These are phyloP conservation scores for Geotrichum candidum DNA, from an alignment of 1,139 yeast species.

Conservation along the genomic window DNA sequence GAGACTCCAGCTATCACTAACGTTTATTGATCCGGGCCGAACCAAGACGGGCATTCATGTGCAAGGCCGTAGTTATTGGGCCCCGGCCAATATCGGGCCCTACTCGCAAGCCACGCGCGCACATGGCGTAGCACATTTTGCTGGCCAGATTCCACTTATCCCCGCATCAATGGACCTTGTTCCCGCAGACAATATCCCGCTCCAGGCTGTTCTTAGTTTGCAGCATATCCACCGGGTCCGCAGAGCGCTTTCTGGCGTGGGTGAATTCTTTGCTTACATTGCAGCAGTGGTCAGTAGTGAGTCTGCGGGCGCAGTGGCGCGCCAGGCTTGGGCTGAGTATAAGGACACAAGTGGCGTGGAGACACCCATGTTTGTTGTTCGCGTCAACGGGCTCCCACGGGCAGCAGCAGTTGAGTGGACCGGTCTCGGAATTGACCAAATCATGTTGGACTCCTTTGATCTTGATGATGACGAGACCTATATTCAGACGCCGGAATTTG, in stretches of 20 bases:
- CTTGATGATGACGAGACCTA: constrained; percentile 16
- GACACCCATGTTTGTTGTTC: constrained; percentile 40
- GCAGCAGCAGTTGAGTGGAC: constrained; percentile 77
- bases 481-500: not conserved
- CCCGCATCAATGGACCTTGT: constrained; percentile 57
- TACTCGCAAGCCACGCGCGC: constrained; percentile 76
- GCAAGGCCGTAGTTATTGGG: constrained; percentile 92
- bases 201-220: constrained; percentile 51
- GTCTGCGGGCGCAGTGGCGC: constrained; percentile 32
- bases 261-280: constrained; percentile 39
- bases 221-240: constrained; percentile 71
- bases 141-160: constrained; percentile 86
- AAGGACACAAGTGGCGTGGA: not conserved
- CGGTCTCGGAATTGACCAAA: constrained; percentile 23
- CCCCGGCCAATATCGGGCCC: constrained; percentile 96
- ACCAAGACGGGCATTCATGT: constrained; percentile 64
- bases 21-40: constrained; percentile 17
- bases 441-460: constrained; percentile 5
- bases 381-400: constrained; percentile 60
- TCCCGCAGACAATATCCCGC: constrained; percentile 4
- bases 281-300: constrained; percentile 50
- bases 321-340: constrained; percentile 37
- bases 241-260: constrained; percentile 43
- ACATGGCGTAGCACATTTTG: constrained; percentile 53
- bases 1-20: constrained; percentile 43